Base-by-base conservation (phyloP, 2,329 filamentous ascomycete species). In the Scytalidium lignicola region DNA sequence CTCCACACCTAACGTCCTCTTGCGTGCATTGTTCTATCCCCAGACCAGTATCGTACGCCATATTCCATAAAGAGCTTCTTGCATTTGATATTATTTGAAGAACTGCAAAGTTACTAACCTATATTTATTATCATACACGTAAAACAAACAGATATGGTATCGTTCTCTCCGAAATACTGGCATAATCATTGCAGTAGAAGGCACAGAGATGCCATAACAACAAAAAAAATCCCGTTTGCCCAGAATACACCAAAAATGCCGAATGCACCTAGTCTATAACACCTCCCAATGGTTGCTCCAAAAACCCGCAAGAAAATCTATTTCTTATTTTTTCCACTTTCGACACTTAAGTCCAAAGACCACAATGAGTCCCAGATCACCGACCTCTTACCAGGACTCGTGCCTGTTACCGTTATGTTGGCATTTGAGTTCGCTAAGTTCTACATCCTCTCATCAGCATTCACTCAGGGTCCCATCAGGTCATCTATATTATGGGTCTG, bases 341-440 rank as follows among this genome's bases (percentile, higher is more conserved):
- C 78, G 44, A 78, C 74, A 53, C 70, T 80, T 42, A 82, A 71
- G 57, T 84, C 80, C 21, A 83, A 61, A 53, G 72, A 80, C 80
- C 81, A 84, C 15, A 85, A 65, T 12, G 77, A 74, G 55, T 83
- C 80, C 79, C 80, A 85, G 9, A 83, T 72, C 3, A 82, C 68
- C 22, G 76, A 80, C 58, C 67, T 76, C 64, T 72, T 78, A n/a
- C 63, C 66, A 5, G 58, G 55, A 49, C 55, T 60, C 20, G 50
- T 57, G 13, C 55, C 57, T 13, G 42, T 47, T 8, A 49, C 42
- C n/a, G 49, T 53, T 15, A 42, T 21, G 15, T 40, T 56, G 15
- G 32, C 32, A 13, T 37, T 37, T 22, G 52, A 47, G 12, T 51
- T 53, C 5, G 48, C 29, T 19, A 23, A 49, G 39, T 53, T 56